Evolutionary conservation across 139 green algal species (phyloP), one percentile per base, ranked within the genome.

Genomic region (Coelastrella sp.): DNA sequence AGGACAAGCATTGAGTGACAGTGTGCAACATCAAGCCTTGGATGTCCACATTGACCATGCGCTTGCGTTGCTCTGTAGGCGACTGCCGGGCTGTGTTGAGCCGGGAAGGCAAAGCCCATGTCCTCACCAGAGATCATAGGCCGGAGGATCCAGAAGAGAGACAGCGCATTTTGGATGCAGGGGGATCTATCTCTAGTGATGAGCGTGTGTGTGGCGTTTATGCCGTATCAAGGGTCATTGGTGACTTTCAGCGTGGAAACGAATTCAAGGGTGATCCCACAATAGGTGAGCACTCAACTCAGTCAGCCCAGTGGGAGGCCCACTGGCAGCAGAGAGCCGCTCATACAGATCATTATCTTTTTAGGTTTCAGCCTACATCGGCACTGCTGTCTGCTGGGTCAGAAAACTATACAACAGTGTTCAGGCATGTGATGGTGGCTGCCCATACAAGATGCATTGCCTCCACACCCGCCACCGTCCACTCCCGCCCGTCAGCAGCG

Each of bases 71-170:
- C 19, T 76, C 35, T 68, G 60, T 7, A 74, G 96, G 96, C 12
- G 96, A 98, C 90, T 95, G 90, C 65, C 91, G 95, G 7, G 95
- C 93, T 1, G 95, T 98, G 35, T 66, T 98, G 22, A 93, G 89
- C 7, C 73, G 95, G 4, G 65, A 66, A 79, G 87, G 92, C 68
- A 20, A 61, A 22, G 89, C 89, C 7, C 24, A 87, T 7, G n/a
- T 91, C 12, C 79, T 98, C 7, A 98, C 95, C 0, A 68, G 84
- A 6, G 96, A 98, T 88, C 96, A 98, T 91, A 98, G 98, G 92
- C 96, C 96, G 0, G 80, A 87, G 19, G 15, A 85, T 1, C 63
- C 88, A 7, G 82, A 83, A 17, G 96, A 98, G 88, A 89, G 84
- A 78, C 79, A 87, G 56, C 92, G 96, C 35, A 97, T 98, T 68